phyloP scores from a whole-genome alignment of 371 early-diverging fungal genomes.

The Rhizomucor miehei region DNA sequence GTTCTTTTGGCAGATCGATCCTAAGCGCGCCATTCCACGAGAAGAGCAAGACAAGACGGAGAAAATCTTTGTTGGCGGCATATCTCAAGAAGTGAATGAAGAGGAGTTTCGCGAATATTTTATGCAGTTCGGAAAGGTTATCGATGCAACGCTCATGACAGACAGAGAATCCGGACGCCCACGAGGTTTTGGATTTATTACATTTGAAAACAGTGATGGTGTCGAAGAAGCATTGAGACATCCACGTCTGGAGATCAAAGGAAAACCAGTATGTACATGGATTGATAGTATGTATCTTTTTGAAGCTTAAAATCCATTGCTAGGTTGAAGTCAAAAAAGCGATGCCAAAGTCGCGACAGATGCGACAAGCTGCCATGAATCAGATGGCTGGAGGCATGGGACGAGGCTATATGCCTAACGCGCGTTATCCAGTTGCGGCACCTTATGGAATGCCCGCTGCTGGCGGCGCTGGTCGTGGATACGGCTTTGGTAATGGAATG shows the following conservation, averaged over 20 bases:
- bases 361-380: slow-evolving; percentile 27
- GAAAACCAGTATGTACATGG: slow-evolving; percentile 46
- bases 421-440: slow-evolving; percentile 44
- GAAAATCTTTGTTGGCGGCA: slow-evolving; percentile 91
- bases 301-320: not conserved
- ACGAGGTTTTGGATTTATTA: slow-evolving; percentile 82
- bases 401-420: slow-evolving; percentile 36
- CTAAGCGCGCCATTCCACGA: slow-evolving; percentile 84
- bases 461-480: slow-evolving; percentile 6
- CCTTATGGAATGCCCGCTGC: slow-evolving; percentile 25
- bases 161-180: slow-evolving; percentile 77
- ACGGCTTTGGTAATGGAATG: slow-evolving; percentile 15
- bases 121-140: slow-evolving; percentile 70
- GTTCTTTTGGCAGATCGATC: slow-evolving; percentile 66
- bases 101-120: slow-evolving; percentile 81
- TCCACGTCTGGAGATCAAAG: slow-evolving; percentile 49
- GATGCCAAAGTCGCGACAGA: slow-evolving; percentile 56
- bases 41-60: slow-evolving; percentile 77
- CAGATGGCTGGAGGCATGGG: slow-evolving; percentile 30
- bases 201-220: slow-evolving; percentile 66
- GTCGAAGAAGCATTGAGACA: slow-evolving; percentile 59
- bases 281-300: not conserved
- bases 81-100: slow-evolving; percentile 76
- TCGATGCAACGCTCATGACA: slow-evolving; percentile 76
- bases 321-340: slow-evolving; percentile 69